phyloP scores from a whole-genome alignment of 2,329 filamentous ascomycete species.

The Metarhizium robertsii region DNA sequence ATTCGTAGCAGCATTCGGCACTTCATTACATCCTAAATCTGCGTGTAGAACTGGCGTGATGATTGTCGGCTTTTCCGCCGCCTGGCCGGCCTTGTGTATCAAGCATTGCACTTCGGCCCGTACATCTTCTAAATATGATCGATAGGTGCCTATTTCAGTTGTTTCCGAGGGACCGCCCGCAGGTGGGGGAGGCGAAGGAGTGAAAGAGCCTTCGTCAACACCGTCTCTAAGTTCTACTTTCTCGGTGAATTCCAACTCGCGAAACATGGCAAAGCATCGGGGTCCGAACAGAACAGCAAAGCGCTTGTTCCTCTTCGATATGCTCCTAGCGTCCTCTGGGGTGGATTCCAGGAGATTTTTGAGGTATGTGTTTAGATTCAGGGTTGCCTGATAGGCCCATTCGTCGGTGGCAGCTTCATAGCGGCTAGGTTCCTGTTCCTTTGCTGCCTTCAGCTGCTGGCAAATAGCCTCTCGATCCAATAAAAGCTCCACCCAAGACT shows the following conservation, averaged over 20 bases:
- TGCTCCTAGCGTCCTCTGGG: slow-evolving; percentile 29
- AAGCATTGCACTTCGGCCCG: slow-evolving; percentile 37
- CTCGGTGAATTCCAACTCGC: slow-evolving; percentile 39
- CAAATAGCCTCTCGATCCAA: slow-evolving; percentile 35
- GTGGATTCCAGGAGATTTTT: slow-evolving; percentile 35
- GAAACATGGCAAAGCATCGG: slow-evolving; percentile 39
- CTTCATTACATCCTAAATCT: slow-evolving; percentile 21
- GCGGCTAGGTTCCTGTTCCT: slow-evolving; percentile 35
- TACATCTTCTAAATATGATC: slow-evolving; percentile 41
- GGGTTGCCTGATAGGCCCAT: slow-evolving; percentile 30
- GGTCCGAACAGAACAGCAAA: slow-evolving; percentile 45
- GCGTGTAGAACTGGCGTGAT: slow-evolving; percentile 22
- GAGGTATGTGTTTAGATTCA: slow-evolving; percentile 41
- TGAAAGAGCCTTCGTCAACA: slow-evolving; percentile 29
- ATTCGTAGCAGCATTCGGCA: slow-evolving; percentile 16
- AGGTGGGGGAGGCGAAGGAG: slow-evolving; percentile 24
- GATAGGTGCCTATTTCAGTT: slow-evolving; percentile 30
- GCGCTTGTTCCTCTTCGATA: slow-evolving; percentile 48
- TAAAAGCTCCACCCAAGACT: slow-evolving; percentile 32
- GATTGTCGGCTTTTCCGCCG: slow-evolving; percentile 18
- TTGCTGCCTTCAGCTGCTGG: slow-evolving; percentile 28
- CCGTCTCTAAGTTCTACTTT: slow-evolving; percentile 25
- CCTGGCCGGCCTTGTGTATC: slow-evolving; percentile 25
- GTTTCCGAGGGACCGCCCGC: slow-evolving; percentile 21
- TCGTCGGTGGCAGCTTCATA: slow-evolving; percentile 33